phyloP scores from a whole-genome alignment of 352 stramenopile species.

The Thalassiosira hispida region DNA sequence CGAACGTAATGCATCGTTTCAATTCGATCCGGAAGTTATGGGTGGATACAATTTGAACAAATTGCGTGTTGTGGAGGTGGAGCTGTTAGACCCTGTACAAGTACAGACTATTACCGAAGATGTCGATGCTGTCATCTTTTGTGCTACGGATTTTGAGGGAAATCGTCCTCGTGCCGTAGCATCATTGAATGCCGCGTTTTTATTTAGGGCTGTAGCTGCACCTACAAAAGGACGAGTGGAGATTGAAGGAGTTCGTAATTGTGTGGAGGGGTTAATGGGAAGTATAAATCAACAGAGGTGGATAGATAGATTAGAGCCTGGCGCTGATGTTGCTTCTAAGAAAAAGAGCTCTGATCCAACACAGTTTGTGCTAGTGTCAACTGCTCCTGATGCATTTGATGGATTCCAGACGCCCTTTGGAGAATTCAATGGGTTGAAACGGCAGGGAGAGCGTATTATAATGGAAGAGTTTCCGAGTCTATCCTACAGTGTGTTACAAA shows the following conservation, averaged over 20 bases:
- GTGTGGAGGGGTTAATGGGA: slow-evolving; percentile 63
- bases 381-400: slow-evolving; percentile 56
- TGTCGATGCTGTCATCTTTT: slow-evolving; percentile 77
- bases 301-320: slow-evolving; percentile 22
- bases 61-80: slow-evolving; percentile 74
- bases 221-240: slow-evolving; percentile 81
- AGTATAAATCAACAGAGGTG: slow-evolving; percentile 35
- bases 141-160: slow-evolving; percentile 80
- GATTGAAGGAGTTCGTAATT: slow-evolving; percentile 79
- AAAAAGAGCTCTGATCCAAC: slow-evolving; percentile 35
- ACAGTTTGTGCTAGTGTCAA: slow-evolving; percentile 75
- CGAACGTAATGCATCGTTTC: slow-evolving; percentile 63
- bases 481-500: slow-evolving; percentile 68
- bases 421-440: slow-evolving; percentile 76
- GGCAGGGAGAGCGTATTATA: slow-evolving; percentile 70
- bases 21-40: slow-evolving; percentile 69
- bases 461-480: slow-evolving; percentile 77
- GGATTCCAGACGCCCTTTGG: slow-evolving; percentile 81
- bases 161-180: slow-evolving; percentile 70
- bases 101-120: slow-evolving; percentile 73
- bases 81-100: slow-evolving; percentile 79
- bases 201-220: slow-evolving; percentile 74
- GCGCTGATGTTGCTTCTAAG: slow-evolving; percentile 2
- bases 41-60: slow-evolving; percentile 81
- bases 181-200: slow-evolving; percentile 74